phyloP scores from a whole-genome alignment of 2,329 filamentous ascomycete species.

The Onygenales sp. region DNA sequence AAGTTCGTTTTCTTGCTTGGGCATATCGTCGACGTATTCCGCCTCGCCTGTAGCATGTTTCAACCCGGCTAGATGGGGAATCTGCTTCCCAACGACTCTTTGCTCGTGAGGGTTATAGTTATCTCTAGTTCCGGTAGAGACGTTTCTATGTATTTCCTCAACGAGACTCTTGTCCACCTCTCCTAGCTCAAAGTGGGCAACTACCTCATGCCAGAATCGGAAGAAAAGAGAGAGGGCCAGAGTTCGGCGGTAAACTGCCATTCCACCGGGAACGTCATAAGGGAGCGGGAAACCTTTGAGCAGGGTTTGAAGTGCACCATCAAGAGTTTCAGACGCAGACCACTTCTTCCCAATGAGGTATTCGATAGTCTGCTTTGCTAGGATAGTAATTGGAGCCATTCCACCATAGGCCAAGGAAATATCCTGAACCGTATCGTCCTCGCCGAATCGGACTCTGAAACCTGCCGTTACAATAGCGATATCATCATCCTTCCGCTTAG shows the following conservation, averaged over 20 bases:
- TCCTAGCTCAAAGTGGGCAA: conserved; percentile 47
- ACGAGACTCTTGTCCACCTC: conserved; percentile 60
- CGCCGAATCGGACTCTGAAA: conserved; percentile 56
- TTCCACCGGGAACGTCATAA: conserved; percentile 78
- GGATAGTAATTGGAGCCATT: conserved; percentile 74
- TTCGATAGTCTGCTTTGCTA: conserved; percentile 59
- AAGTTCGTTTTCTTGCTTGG: conserved; percentile 66
- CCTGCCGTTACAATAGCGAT: conserved; percentile 85
- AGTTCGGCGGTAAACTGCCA: conserved; percentile 80
- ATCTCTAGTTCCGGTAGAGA: conserved; percentile 69
- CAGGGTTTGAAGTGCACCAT: conserved; percentile 69
- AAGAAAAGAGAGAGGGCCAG: conserved; percentile 82
- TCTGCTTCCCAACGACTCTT: conserved; percentile 68
- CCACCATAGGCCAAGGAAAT: conserved; percentile 74
- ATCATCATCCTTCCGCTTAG: conserved; percentile 84
- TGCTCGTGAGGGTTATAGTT: conserved; percentile 60
- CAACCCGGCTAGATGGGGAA: conserved; percentile 69
- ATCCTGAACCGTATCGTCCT: conserved; percentile 55
- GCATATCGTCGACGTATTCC: conserved; percentile 84
- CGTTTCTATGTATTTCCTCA: conserved; percentile 64
- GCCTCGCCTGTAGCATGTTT: conserved; percentile 83
- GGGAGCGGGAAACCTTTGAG: conserved; percentile 70
- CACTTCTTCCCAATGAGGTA: conserved; percentile 64
- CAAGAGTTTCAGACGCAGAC: conserved; percentile 63
- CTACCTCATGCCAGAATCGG: conserved; percentile 78